Conservation (phyloP, 1,284 basidiomycete species). For the Stygiomarasmius scandens region DNA sequence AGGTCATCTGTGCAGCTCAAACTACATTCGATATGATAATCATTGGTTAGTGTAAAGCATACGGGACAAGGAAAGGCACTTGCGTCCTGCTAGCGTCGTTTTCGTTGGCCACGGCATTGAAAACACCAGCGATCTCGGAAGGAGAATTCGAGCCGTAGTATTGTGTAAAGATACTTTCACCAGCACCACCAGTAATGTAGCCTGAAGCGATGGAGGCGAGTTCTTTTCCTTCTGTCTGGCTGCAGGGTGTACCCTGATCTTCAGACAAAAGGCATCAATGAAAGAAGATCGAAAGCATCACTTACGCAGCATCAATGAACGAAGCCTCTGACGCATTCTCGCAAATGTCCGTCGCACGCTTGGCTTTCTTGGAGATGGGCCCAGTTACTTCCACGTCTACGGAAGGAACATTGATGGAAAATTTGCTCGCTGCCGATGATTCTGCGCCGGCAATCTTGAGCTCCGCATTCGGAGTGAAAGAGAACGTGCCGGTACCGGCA, state of each 20-base stretch:
- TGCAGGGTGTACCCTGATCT: not conserved
- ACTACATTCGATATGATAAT: constrained; percentile 2
- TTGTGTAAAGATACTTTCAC: constrained; percentile 17
- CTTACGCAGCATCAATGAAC: constrained; percentile 31
- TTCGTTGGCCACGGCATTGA: constrained; percentile 20
- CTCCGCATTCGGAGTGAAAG: constrained; percentile 14
- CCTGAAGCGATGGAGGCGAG: constrained; percentile 16
- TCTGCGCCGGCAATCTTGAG: constrained; percentile 21
- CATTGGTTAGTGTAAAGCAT: not conserved
- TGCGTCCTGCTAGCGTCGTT: constrained; percentile 18
- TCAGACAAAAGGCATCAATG: too few species aligned
- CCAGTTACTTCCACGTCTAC: constrained; percentile 36
- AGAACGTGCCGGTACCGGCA: constrained; percentile 16
- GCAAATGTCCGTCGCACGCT: constrained; percentile 36
- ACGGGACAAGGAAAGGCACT: not conserved
- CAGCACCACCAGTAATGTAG: constrained; percentile 19
- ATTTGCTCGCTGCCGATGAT: constrained; percentile 25
- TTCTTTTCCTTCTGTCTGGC: constrained; percentile 20
- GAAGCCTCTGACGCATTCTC: constrained; percentile 27
- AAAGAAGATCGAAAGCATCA: not conserved
- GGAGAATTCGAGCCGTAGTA: constrained; percentile 19
- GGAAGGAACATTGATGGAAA: constrained; percentile 24
- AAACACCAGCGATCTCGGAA: constrained; percentile 11
- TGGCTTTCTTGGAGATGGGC: constrained; percentile 19
- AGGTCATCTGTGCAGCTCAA: constrained; percentile 22